phyloP scores from a whole-genome alignment of 176 grass and related monocot genomes.

The Bothriochloa decipiens region DNA sequence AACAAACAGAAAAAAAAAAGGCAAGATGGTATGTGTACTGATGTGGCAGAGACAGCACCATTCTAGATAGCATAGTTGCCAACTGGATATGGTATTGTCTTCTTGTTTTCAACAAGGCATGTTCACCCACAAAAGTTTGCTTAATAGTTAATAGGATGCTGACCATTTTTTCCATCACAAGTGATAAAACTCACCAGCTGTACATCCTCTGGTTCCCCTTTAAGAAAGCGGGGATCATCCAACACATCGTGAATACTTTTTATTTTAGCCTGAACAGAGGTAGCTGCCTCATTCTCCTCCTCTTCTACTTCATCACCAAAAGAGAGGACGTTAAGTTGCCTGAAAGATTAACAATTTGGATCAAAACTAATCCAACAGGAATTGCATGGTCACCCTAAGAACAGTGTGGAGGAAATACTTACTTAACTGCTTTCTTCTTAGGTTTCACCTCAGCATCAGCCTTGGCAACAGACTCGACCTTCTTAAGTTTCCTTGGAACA shows the following conservation, averaged over 20 bases:
- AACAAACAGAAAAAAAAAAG: neutral
- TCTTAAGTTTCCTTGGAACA: slow-evolving; percentile 72
- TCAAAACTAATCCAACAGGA: slow-evolving; percentile 36
- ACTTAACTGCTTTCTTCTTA: slow-evolving; percentile 90
- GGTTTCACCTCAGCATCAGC: slow-evolving; percentile 54
- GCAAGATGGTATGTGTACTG: neutral
- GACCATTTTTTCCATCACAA: neutral
- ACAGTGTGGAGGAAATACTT: slow-evolving; percentile 41
- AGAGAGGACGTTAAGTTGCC: slow-evolving; percentile 90
- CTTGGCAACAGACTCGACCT: slow-evolving; percentile 56
- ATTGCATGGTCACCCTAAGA: slow-evolving; percentile 14
- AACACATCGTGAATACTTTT: slow-evolving; percentile 98
- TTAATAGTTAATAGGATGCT: neutral
- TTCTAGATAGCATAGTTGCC: neutral
- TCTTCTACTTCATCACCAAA: slow-evolving; percentile 98
- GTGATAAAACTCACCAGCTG: slow-evolving; percentile 50
- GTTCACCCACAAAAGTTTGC: slow-evolving; percentile 23
- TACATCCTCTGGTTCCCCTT: slow-evolving; percentile 57
- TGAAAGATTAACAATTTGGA: slow-evolving; percentile 42
- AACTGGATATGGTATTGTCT: slow-evolving; percentile 12
- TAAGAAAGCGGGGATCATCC: slow-evolving; percentile 86
- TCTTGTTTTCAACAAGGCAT: neutral
- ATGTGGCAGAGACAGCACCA: neutral
- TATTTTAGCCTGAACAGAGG: slow-evolving; percentile 78
- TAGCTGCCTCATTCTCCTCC: slow-evolving; percentile 73